phyloP scores from a whole-genome alignment of 495 filamentous ascomycete genomes.

The Hypoxylon perforatum region DNA sequence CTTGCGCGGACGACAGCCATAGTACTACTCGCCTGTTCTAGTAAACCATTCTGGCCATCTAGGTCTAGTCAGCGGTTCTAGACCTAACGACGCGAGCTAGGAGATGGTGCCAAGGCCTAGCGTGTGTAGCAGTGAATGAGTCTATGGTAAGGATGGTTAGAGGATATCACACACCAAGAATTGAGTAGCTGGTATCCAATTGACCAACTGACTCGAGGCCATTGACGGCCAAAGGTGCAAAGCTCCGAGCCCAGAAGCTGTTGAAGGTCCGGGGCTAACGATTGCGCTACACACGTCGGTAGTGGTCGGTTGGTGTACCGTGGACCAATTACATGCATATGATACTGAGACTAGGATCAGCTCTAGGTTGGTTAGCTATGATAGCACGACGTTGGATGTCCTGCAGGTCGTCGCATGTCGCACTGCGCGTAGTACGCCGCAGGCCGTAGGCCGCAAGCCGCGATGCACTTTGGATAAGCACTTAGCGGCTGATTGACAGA shows the following conservation, averaged over 20 bases:
- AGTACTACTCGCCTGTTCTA: not conserved
- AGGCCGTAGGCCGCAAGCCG: conserved; percentile 16
- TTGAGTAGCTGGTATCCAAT: not conserved
- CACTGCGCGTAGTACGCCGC: conserved; percentile 14
- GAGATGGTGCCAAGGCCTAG: not conserved
- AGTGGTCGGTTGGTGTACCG: conserved; percentile 27
- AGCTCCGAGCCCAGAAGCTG: conserved; percentile 1
- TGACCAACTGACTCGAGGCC: too few relatives aligned
- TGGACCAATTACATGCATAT: conserved; percentile 30
- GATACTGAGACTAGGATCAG: not conserved
- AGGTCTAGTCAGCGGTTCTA: not conserved
- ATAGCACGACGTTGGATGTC: not conserved
- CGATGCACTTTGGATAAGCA: conserved; percentile 20
- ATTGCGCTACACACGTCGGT: conserved; percentile 21
- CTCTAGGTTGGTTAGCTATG: not conserved
- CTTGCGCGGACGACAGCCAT: not conserved
- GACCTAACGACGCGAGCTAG: not conserved
- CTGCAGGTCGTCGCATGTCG: conserved; percentile 10
- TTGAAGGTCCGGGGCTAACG: conserved; percentile 11
- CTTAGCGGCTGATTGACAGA: conserved; percentile 37
- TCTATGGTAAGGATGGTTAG: not conserved
- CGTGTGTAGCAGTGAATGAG: not conserved
- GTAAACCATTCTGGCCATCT: not conserved
- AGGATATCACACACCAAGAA: not conserved
- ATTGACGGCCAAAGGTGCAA: too few relatives aligned